Evolutionary conservation across 805 yeast genomes (phyloP), one percentile per base, ranked within the genome.

Genomic region (Lipomyces lipofer): DNA sequence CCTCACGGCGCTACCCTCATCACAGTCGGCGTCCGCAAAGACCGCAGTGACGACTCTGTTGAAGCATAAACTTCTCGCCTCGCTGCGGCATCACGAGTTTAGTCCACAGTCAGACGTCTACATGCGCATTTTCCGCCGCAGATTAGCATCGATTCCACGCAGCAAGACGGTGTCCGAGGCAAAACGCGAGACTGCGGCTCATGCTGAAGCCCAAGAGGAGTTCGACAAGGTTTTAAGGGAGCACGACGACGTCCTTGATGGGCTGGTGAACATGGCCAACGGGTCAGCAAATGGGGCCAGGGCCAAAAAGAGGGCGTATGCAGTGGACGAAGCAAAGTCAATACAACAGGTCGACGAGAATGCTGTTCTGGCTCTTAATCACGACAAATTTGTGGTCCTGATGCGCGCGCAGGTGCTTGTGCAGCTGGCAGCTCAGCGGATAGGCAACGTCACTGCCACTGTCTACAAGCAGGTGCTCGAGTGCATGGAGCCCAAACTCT

Each of bases 401-500:
- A 75, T 84, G 64, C 78, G 97, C 60, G 77, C 86, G 9, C 68
- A 73, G 43, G 86, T 86, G 61, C 74, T 94, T 13, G 80, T 75
- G 0, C 79, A 80, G 30, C 76, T 86, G 47, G 86, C 85, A 12
- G 74, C 77, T 28, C 84, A 85, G 43, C 77, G 88, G 50, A 70
- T 90, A 29, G 98, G 98, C 2, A 70, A 76, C 5, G 69, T 86
- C 1, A 76, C 95, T 0, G 76, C 94, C 0, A 69, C 75, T 42
- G 76, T 94, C 9, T 92, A 87, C 66, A 74, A 75, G 43, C 68
- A 75, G 9, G 81, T 84, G 2, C 76, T 94, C 53, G 61, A 69
- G 15, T 66, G 78, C 36, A 74, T 86, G 17, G 97, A 89, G 67
- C 75, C 56, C 73, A 59, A 73, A 72, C 46, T 78, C 2, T 63